phyloP scores from a whole-genome alignment of 441 rosid genomes.

The Omphalea diandra region DNA sequence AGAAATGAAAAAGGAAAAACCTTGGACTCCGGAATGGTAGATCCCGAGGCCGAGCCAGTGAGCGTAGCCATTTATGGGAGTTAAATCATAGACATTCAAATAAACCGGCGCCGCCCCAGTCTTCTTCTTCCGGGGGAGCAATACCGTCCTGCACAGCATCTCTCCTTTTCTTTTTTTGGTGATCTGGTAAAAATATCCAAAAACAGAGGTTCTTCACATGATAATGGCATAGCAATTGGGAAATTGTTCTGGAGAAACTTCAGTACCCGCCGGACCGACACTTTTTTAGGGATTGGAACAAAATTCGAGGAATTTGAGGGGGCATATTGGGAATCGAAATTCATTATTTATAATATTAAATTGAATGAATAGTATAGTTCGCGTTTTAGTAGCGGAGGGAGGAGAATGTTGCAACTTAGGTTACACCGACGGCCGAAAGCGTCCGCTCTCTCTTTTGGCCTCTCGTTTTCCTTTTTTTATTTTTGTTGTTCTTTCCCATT shows the following conservation, averaged over 20 bases:
- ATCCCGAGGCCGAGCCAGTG: slow-evolving; percentile 96
- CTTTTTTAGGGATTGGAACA: not conserved
- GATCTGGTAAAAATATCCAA: not conserved
- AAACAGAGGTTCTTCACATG: not conserved
- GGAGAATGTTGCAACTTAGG: slow-evolving; percentile 28
- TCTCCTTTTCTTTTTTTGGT: not conserved
- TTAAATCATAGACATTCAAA: slow-evolving; percentile 88
- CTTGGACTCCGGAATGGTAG: slow-evolving; percentile 96
- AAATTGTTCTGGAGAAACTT: slow-evolving; percentile 9
- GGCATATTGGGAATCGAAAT: slow-evolving; percentile 16
- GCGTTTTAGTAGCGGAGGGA: no score
- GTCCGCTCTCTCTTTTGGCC: slow-evolving; percentile 22
- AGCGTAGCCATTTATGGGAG: slow-evolving; percentile 86
- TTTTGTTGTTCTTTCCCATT: no score
- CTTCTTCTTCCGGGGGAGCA: slow-evolving; percentile 57
- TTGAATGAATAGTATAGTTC: no score
- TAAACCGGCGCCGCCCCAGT: slow-evolving; percentile 69
- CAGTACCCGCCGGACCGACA: slow-evolving; percentile 12
- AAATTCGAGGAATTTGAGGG: slow-evolving; percentile 15
- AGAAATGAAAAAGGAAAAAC: slow-evolving; percentile 34
- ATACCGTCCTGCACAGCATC: slow-evolving; percentile 61
- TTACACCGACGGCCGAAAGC: slow-evolving; percentile 38
- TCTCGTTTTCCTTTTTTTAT: slow-evolving; percentile 6
- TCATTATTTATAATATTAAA: not conserved
- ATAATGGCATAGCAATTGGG: no score